Evolutionary conservation across 345 rosid genomes (phyloP).

Genomic region (Linum trigynum): DNA sequence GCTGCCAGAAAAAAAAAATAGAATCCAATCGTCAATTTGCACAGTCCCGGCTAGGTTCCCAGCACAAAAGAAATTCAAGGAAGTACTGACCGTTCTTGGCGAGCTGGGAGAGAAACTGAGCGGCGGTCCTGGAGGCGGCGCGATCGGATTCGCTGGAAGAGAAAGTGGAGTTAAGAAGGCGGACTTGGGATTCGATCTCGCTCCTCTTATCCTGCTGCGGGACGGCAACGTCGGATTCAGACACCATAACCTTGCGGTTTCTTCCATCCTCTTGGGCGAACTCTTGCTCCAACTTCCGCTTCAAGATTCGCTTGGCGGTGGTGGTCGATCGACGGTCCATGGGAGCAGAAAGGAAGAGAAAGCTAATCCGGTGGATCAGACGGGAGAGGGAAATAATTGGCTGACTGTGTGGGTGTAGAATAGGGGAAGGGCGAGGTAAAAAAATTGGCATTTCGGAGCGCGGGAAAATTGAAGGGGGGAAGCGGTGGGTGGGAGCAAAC

Average conservation of each 20-base stretch:
- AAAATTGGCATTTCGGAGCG: too few relatives aligned
- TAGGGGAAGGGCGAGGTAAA: too few relatives aligned
- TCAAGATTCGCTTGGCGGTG: constrained; percentile 35
- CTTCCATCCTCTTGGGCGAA: constrained; percentile 13
- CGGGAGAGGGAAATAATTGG: too few relatives aligned
- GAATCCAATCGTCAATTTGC: neutral
- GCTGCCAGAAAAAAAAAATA: constrained; percentile 22
- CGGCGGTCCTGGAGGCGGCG: constrained; percentile 37
- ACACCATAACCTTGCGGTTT: constrained; percentile 9
- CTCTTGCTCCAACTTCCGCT: constrained; percentile 41
- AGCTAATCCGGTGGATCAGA: neutral
- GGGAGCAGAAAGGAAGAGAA: neutral
- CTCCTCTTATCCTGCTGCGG: constrained; percentile 20
- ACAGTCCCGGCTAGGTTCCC: neutral
- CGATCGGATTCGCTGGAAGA: constrained; percentile 36
- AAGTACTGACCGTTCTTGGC: constrained; percentile 40
- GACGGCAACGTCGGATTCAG: constrained; percentile 6
- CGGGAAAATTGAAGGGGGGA: too few relatives aligned
- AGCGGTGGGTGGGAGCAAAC: too few relatives aligned
- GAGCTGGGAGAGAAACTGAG: constrained; percentile 32
- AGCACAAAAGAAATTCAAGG: neutral
- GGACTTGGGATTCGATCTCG: constrained; percentile 33
- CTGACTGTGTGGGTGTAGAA: too few relatives aligned
- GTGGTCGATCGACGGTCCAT: constrained; percentile 39
- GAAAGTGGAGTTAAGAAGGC: constrained; percentile 33